Base-by-base conservation (phyloP, 2,329 filamentous ascomycete species). In the Colletotrichum tamarilloi region DNA sequence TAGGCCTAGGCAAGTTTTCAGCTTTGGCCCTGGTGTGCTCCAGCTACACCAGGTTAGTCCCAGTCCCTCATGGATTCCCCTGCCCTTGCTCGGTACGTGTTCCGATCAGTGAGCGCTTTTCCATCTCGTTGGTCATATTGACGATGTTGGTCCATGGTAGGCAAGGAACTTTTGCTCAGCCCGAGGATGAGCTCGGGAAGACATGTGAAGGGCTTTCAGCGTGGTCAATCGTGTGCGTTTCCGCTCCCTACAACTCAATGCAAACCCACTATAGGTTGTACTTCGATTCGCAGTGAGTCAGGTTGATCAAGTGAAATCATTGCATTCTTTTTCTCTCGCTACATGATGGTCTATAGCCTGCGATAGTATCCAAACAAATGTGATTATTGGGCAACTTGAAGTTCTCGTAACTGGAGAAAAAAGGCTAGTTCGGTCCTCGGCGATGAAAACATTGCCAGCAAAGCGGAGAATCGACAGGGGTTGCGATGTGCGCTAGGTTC, bases 1-100 rank as follows among this genome's bases (percentile, higher is more conserved):
- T 2, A 35, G 46, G 49, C 55, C 38, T 28, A 55, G 28, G 19
- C 57, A 38, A 66, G 49, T 67, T 71, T 71, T 57, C 63, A 71
- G 63, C 68, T 67, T 26, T 4, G n/a, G 12, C 35, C 35, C 38
- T 67, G n/a, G 22, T 11, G 19, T 32, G 42, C 57, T 57, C 38
- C 12, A 62, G 16, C 12, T 19, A 19, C n/a, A 26, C 14, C 24
- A 24, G 30, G 35, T 14, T 30, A 19, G 11, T 16, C 19, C 11
- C 26, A 19, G 49, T 14, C 42, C 24, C 26, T 11, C 38, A 62
- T 24, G 26, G 57, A 35, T 64, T 52, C 46, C 14, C 68, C 49
- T 58, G 53, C 26, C 63, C 28, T 49, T 57, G 57, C 56, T 58
- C 57, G 63, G 68, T 14, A 62, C 49, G 16, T 22, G 26, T 49